Evolutionary conservation across 1,284 basidiomycete genomes (phyloP).

Genomic region (Cutaneotrichosporon cavernicola): DNA sequence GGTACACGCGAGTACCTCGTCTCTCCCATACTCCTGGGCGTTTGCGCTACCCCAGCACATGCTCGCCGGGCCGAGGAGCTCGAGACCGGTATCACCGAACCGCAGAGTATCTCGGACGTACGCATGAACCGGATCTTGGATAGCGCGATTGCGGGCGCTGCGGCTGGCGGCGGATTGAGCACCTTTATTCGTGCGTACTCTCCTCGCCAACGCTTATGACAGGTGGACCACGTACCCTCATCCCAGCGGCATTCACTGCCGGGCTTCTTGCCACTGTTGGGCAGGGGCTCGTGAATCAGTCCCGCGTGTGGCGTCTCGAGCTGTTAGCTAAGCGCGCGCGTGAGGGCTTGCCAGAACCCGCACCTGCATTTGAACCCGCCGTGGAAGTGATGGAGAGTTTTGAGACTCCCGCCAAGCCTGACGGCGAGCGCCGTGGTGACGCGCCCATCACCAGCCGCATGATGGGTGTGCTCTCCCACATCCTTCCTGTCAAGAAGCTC

Average conservation of each 20-base stretch:
- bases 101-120: constrained; percentile 28
- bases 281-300: constrained; percentile 41
- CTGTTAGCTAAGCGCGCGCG: constrained; percentile 27
- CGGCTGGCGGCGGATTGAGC: constrained; percentile 36
- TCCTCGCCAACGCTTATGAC: constrained; percentile 3
- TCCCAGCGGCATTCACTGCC: constrained; percentile 39
- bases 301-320: constrained; percentile 36
- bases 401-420: constrained; percentile 2
- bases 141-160: constrained; percentile 37
- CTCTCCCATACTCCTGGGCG: constrained; percentile 39
- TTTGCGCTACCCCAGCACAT: constrained; percentile 31
- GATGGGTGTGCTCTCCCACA: constrained; percentile 30
- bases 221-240: constrained; percentile 38
- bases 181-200: constrained; percentile 29
- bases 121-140: constrained; percentile 42
- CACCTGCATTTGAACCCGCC: neutral
- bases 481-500: constrained; percentile 45
- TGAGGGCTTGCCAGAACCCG: neutral
- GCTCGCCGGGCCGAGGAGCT: constrained; percentile 22
- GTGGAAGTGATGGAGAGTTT: constrained; percentile 4
- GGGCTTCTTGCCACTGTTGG: constrained; percentile 35
- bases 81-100: neutral
- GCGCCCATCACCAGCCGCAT: constrained; percentile 36
- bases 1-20: constrained; percentile 51
- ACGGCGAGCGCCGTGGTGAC: constrained; percentile 16